These are phyloP conservation scores for Pistacia vera DNA, from an alignment of 345 rosid species.

Conservation along the genomic window DNA sequence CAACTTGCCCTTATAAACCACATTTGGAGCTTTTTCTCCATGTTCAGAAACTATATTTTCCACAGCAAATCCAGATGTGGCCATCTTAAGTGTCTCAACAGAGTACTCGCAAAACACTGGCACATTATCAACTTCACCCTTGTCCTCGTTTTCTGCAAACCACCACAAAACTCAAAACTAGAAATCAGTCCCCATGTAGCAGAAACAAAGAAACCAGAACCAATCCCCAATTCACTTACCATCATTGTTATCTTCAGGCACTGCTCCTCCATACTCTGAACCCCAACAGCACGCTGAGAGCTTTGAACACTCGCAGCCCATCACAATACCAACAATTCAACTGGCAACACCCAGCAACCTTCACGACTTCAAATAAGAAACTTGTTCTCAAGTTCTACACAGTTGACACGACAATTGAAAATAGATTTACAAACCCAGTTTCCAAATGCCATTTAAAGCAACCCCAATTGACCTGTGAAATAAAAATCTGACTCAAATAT, in stretches of 20 bases:
- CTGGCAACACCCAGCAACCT: neutral
- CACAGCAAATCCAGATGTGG: conserved; percentile 85
- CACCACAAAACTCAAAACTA: conserved; percentile 7
- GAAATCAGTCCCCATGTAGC: conserved; percentile 1
- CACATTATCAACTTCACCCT: conserved; percentile 38
- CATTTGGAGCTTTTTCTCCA: conserved; percentile 93
- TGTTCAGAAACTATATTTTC: conserved; percentile 94
- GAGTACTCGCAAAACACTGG: conserved; percentile 68
- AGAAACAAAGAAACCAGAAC: neutral
- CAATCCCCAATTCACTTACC: conserved; percentile 26
- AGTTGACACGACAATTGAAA: neutral
- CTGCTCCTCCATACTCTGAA: conserved; percentile 16
- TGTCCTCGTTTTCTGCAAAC: conserved; percentile 57
- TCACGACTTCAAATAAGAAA: neutral
- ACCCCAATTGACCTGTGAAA: conserved; percentile 11
- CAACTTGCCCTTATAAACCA: conserved; percentile 85
- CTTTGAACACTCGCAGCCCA: conserved; percentile 46
- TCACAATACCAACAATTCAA: conserved; percentile 18
- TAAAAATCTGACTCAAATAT: neutral
- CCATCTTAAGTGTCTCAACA: conserved; percentile 66
- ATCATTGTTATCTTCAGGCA: conserved; percentile 23
- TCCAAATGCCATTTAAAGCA: conserved; percentile 8
- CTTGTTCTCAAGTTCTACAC: neutral
- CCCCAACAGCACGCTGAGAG: conserved; percentile 33
- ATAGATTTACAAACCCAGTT: neutral